Base-by-base conservation (phyloP, 306 rosid genomes). In the Potentilla sterilis region DNA sequence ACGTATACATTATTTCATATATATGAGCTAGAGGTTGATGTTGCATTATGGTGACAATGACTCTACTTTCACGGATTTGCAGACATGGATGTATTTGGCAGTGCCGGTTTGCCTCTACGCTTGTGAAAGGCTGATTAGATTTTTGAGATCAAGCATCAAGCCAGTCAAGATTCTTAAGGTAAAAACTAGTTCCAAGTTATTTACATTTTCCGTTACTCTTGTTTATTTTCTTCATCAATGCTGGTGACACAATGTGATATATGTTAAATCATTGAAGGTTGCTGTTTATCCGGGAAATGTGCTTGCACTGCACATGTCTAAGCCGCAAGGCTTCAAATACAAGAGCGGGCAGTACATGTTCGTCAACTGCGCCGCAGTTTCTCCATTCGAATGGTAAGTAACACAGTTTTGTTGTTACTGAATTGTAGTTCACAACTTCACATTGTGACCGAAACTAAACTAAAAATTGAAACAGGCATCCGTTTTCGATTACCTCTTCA, bases 281-380 rank as follows among this genome's bases (percentile, higher is more conserved):
- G 89, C 86, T 51, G 84, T 83, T 16, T 87, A 87, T 75, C 89
- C 91, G 4, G 91, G 91, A 67, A 87, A 87, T 78, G 91, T 87
- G 40, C 77, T 87, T 77, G 70, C 83, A 46, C 58, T 87, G 82
- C 84, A 83, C 83, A 76, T 85, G 89, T 83, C 91, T 0, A 85
- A 83, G 74, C 91, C 91, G 24, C 87, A 85, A 67, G 89, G 87
- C 2, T 85, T 87, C 81, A 83, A 78, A 58, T 81, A 87, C 83
- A 85, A 81, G 72, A 87, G 91, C 58, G 91, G 91, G 11, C 91
- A 87, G 69, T 87, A 87, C 83, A 85, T 85, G 86, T 87, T 87
- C 69, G 86, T 87, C 81, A 87, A 87, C 75, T 87, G 91, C 57
- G 55, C 83, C 19, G 87, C 87, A 1, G 87, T 87, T 28, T 87